Evolutionary conservation across 805 yeast genomes (phyloP), one percentile per base, ranked within the genome.

Genomic region (Candida koratica): DNA sequence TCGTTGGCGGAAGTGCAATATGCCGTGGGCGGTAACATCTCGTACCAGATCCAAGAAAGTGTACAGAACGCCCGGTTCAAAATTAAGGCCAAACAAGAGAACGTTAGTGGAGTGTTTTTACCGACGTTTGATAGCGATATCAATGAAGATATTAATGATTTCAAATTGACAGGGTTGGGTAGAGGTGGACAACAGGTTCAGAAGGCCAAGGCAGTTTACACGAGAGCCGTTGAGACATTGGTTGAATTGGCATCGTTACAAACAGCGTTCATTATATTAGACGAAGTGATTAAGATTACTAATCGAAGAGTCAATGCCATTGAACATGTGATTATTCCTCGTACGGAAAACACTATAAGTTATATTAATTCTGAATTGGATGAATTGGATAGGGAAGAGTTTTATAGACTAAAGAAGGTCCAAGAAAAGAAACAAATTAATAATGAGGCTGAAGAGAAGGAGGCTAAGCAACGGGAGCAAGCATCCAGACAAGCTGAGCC

Each of bases 101-200:
- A 90, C 62, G 97, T 90, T 28, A 81, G 94, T 45, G 98, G 98
- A 64, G 98, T 90, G 25, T 79, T 81, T 52, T 72, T 90, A 53
- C 97, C 98, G 16, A 87, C 89, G 42, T 93, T 90, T 50, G 96
- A 89, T 52, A 77, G 89, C 17, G 82, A 75, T 47, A 77, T 87
- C 42, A 84, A 88, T 54, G 87, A 84, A 44, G 77, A 79, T 8
- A 84, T 86, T 57, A 90, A 90, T 54, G 98, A 93, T 56, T 90
- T 90, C 72, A 86, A 86, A 60, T 71, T 90, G 77, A 90, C 97
- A 4, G 98, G 98, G 50, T 72, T 90, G 48, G 98, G 98, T 34
- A 77, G 97, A 60, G 98, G 98, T 64, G 97, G 98, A 46, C 97
- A 90, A 64, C 97, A 90, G 60, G 95, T 90, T 37, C 95, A 85